Percentiles rank a stretch among this genome's conserved stretches.
Conservation (phyloP, 176 grass and related monocot genomes). For the Puccinellia tenuiflora region DNA sequence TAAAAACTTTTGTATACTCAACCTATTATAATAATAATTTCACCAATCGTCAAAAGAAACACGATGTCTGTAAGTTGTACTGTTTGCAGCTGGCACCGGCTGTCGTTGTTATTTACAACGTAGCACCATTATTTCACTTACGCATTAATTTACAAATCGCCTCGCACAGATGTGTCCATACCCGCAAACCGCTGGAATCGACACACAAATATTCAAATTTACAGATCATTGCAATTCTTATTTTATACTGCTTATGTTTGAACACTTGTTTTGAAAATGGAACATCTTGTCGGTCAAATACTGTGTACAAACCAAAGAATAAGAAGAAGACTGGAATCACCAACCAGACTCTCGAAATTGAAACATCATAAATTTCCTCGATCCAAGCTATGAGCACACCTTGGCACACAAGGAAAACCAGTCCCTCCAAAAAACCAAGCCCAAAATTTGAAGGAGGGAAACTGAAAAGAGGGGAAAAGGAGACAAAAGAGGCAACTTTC, state of each 20-base stretch:
- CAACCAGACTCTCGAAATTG: neutral
- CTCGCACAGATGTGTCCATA: neutral
- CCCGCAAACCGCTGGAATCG: neutral
- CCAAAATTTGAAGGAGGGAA: conserved; percentile 15
- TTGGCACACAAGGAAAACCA: neutral
- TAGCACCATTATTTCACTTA: neutral
- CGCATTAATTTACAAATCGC: neutral
- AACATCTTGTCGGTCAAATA: neutral
- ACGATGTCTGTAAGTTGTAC: neutral
- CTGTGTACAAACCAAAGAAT: neutral
- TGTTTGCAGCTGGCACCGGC: neutral
- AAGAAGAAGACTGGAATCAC: neutral
- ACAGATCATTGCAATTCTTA: neutral
- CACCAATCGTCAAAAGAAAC: neutral
- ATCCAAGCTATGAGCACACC: neutral
- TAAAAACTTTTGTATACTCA: neutral
- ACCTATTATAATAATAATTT: neutral
- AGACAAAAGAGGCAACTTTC: conserved; percentile 9
- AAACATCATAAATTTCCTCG: neutral
- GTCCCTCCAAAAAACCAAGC: neutral
- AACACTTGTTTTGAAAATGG: neutral
- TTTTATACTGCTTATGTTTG: neutral
- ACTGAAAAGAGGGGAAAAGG: neutral
- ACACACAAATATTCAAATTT: neutral
- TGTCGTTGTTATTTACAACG: neutral